phyloP scores from a whole-genome alignment of 2,329 filamentous ascomycete species.

The Epichloe sylvatica region DNA sequence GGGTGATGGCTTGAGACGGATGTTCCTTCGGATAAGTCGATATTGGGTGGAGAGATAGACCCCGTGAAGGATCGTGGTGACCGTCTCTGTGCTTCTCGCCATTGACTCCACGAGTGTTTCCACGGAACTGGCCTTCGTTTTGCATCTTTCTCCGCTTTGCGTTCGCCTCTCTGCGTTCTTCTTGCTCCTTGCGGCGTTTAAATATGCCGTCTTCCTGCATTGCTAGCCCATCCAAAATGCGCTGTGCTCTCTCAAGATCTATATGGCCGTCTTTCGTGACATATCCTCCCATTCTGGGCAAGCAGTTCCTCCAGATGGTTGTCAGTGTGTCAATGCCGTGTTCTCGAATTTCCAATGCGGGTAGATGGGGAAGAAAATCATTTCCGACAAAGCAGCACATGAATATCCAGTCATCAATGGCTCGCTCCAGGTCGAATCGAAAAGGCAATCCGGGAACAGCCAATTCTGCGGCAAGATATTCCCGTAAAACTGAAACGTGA shows the following conservation, averaged over 20 bases:
- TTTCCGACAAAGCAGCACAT: slow-evolving; percentile 99
- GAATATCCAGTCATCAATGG: slow-evolving; percentile 96
- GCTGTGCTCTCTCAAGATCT: slow-evolving; percentile 71
- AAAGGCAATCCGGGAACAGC: slow-evolving; percentile 72
- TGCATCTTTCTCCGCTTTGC: slow-evolving; percentile 66
- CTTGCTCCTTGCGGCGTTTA: slow-evolving; percentile 68
- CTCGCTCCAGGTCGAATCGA: slow-evolving; percentile 82
- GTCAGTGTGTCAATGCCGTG: slow-evolving; percentile 94
- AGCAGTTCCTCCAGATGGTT: slow-evolving; percentile 90
- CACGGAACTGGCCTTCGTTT: slow-evolving; percentile 30
- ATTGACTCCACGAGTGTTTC: not conserved
- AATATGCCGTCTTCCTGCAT: slow-evolving; percentile 94
- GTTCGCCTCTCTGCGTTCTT: slow-evolving; percentile 69
- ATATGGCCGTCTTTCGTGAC: slow-evolving; percentile 91
- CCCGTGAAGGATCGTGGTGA: slow-evolving; percentile 20
- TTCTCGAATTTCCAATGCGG: slow-evolving; percentile 93
- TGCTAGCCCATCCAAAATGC: slow-evolving; percentile 75
- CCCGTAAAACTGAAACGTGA: slow-evolving; percentile 77
- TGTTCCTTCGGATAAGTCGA: slow-evolving; percentile 37
- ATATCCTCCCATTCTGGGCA: slow-evolving; percentile 86
- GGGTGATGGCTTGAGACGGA: slow-evolving; percentile 49
- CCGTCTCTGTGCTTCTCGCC: slow-evolving; percentile 15
- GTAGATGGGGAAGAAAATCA: slow-evolving; percentile 92
- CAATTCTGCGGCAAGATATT: slow-evolving; percentile 86
- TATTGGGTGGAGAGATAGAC: slow-evolving; percentile 24